Percentiles rank a stretch among this genome's conserved stretches.
phyloP scores from a whole-genome alignment of 202 grass and related monocot species.

The Musa balbisiana region DNA sequence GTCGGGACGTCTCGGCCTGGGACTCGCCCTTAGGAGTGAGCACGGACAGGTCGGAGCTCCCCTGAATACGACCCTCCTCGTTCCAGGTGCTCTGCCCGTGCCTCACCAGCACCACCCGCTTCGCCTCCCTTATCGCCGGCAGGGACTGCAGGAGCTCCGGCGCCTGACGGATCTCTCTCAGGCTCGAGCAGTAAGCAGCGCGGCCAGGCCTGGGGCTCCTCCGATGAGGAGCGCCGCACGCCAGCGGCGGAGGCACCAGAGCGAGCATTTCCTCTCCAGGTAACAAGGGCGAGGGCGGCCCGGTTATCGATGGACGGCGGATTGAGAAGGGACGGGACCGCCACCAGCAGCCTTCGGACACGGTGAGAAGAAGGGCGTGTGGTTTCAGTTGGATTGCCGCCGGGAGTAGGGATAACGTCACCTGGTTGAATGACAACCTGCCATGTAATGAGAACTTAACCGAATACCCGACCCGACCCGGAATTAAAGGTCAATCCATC shows the following conservation, averaged over 20 bases:
- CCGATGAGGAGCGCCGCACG: slow-evolving; percentile 10
- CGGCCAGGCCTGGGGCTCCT: not conserved
- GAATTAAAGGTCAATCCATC: not conserved
- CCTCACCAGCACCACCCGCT: slow-evolving; percentile 84
- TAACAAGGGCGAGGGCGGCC: not conserved
- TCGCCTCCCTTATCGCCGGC: slow-evolving; percentile 45
- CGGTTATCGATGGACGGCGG: too few relatives aligned
- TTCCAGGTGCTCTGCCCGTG: slow-evolving; percentile 99
- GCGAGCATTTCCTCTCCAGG: slow-evolving; percentile 13
- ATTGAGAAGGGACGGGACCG: not conserved
- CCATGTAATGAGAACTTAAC: not conserved
- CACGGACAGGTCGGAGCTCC: slow-evolving; percentile 77
- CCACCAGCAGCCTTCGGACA: not conserved
- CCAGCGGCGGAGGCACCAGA: slow-evolving; percentile 21
- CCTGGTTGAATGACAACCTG: not conserved
- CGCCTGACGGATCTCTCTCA: slow-evolving; percentile 29
- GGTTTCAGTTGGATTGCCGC: not conserved
- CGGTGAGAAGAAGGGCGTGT: not conserved
- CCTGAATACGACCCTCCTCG: slow-evolving; percentile 87
- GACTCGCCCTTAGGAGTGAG: slow-evolving; percentile 84
- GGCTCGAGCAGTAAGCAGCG: slow-evolving; percentile 34
- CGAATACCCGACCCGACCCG: not conserved
- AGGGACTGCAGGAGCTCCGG: slow-evolving; percentile 20
- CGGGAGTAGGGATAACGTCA: not conserved
- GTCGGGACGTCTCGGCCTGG: slow-evolving; percentile 81